Base-by-base conservation (phyloP, 495 filamentous ascomycete species). In the Podospora conica region DNA sequence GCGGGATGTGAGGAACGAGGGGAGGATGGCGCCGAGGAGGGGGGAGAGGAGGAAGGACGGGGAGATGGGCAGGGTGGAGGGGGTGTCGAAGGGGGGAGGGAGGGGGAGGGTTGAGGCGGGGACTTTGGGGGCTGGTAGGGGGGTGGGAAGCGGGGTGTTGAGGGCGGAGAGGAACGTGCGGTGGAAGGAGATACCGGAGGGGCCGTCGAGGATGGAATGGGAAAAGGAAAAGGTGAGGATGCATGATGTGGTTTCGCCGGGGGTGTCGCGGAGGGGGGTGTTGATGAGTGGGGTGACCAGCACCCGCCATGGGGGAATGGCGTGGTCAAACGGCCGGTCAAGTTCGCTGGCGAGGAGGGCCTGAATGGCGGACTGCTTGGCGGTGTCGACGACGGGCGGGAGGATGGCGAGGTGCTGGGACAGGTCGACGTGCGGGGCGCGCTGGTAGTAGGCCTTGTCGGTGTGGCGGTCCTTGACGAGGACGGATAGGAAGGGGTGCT, bases 391-490 rank as follows among this genome's bases (percentile, higher is more conserved):
- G 23, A 25, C 7, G 23, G 20, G 53, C 0, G 64, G 56, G 22
- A 66, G 55, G 3, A 66, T 23, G 29, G 53, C 7, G 40, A 69
- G 58, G 29, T 69, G 68, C 9, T 69, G 64, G 3, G 22, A 29
- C 27, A 69, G 57, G 23, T 69, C 66, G 64, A 69, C 53, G 18
- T 12, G 56, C 3, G 64, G 40, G 0, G 53, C 64, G 15, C 60
- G 68, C 28, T 66, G 55, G 28, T 64, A 69, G 28, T 54, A 69
- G 31, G 68, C 55, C 60, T 66, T 69, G 56, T 69, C 60, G 31
- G 64, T 69, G 57, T 69, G 64, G 23, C 57, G 55, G 53, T 69
- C 68, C 7, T 18, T 57, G 12, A 69, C 60, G 20, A 66, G 25
- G n/a, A 64, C 68, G 33, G 23, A 9, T 22, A 69, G 20, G 21